Evolutionary conservation across 179 eudicot genomes (phyloP).

Genomic region (Patellifolia procumbens): DNA sequence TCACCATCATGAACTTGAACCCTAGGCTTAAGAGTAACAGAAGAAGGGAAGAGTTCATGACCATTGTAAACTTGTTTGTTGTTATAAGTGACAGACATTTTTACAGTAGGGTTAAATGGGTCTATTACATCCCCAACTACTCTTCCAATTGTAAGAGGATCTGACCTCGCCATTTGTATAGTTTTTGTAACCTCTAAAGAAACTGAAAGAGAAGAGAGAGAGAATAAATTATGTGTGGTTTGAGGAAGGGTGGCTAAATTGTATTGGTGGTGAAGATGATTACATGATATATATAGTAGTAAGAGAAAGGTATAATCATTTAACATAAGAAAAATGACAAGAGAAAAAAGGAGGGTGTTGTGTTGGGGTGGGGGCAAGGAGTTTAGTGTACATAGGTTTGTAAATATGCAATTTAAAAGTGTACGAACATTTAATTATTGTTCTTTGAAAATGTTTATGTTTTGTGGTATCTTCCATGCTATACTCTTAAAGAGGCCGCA

Average conservation of each 20-base stretch:
- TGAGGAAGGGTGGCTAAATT: constrained; percentile 17
- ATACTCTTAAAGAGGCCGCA: not conserved
- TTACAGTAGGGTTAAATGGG: constrained; percentile 48
- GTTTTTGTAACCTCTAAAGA: not conserved
- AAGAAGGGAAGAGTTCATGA: constrained; percentile 61
- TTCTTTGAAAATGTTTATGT: not conserved
- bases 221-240: constrained; percentile 3
- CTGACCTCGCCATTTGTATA: constrained; percentile 23
- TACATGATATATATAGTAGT: constrained; percentile 26
- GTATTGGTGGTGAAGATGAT: constrained; percentile 29
- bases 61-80: constrained; percentile 62
- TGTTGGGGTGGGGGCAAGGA: constrained; percentile 7
- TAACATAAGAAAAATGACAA: not conserved
- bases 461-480: not conserved
- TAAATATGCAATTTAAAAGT: constrained; percentile 6
- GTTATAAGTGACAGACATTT: constrained; percentile 52
- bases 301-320: not conserved
- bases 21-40: constrained; percentile 49
- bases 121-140: constrained; percentile 91
- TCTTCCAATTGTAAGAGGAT: constrained; percentile 68
- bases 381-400: constrained; percentile 7
- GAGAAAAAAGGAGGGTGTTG: not conserved
- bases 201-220: not conserved
- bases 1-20: constrained; percentile 62
- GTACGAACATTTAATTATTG: not conserved